These are phyloP conservation scores for Kwoniella shandongensis DNA, from an alignment of 768 basidiomycete genomes.

Conservation along the genomic window DNA sequence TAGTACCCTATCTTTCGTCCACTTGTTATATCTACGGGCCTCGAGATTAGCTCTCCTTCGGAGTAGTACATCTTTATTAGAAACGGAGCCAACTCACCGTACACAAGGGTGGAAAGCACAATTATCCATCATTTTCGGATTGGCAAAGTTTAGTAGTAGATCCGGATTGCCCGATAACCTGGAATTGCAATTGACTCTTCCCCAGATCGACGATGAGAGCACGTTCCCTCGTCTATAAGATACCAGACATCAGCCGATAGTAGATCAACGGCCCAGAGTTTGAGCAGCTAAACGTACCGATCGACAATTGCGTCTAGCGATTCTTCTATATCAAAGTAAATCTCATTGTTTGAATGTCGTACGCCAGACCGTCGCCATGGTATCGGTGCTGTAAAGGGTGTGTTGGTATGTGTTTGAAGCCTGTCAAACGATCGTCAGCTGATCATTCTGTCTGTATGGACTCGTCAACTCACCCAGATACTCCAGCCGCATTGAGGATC, in stretches of 20 bases:
- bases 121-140: conserved; percentile 70
- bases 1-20: conserved; percentile 70
- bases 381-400: conserved; percentile 80
- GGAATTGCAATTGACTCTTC: conserved; percentile 73
- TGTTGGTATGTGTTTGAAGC: conserved; percentile 48
- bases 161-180: conserved; percentile 85
- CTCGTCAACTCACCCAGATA: conserved; percentile 55
- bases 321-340: conserved; percentile 88
- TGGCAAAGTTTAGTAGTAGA: conserved; percentile 71
- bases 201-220: conserved; percentile 68
- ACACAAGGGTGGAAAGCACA: conserved; percentile 92
- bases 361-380: conserved; percentile 88
- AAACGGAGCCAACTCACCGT: conserved; percentile 71
- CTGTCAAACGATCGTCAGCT: conserved; percentile 22
- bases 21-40: conserved; percentile 69
- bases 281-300: conserved; percentile 59
- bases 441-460: neutral
- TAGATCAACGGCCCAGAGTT: neutral
- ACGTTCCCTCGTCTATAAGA: conserved; percentile 65
- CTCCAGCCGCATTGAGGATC: conserved; percentile 60
- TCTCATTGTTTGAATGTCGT: conserved; percentile 81
- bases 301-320: conserved; percentile 75
- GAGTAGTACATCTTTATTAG: no score
- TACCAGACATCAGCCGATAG: neutral
- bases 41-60: no score